These are phyloP conservation scores for Fusarium heterosporum DNA, from an alignment of 2,329 filamentous ascomycete genomes.

Conservation along the genomic window DNA sequence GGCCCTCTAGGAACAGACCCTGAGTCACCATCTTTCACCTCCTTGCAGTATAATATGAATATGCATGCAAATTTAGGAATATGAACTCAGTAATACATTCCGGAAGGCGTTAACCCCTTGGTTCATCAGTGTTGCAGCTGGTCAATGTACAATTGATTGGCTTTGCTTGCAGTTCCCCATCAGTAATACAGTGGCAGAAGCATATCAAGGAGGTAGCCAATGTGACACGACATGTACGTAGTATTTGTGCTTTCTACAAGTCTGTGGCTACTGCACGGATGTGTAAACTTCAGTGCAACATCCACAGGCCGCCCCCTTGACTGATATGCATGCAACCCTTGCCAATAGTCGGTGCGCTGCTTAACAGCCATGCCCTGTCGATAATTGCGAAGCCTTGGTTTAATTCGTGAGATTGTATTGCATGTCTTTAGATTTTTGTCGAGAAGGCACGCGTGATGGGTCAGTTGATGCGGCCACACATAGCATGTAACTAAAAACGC, in stretches of 20 bases:
- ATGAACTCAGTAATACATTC: conserved; percentile 1
- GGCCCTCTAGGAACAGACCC: conserved; percentile 12
- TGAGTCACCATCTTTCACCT: conserved; percentile 9
- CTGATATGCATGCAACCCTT: neutral
- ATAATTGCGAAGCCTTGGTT: neutral
- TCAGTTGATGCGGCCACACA: neutral
- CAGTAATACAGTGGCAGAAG: neutral
- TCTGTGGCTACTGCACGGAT: neutral
- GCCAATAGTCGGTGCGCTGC: neutral
- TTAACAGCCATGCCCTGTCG: neutral
- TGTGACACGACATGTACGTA: neutral
- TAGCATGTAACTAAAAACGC: too few species aligned
- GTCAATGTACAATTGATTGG: neutral
- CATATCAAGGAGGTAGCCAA: neutral
- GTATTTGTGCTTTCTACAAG: neutral
- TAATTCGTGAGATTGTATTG: neutral
- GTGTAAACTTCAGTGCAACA: neutral
- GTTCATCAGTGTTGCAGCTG: neutral
- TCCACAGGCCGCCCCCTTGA: neutral
- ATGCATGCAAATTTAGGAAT: neutral
- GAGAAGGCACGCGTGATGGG: too few species aligned
- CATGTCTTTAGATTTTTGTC: neutral
- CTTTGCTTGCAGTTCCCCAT: neutral
- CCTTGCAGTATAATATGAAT: neutral
- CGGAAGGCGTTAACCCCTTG: conserved; percentile 5